phyloP scores from a whole-genome alignment of 2,329 filamentous ascomycete genomes.

The Cercospora sp. region DNA sequence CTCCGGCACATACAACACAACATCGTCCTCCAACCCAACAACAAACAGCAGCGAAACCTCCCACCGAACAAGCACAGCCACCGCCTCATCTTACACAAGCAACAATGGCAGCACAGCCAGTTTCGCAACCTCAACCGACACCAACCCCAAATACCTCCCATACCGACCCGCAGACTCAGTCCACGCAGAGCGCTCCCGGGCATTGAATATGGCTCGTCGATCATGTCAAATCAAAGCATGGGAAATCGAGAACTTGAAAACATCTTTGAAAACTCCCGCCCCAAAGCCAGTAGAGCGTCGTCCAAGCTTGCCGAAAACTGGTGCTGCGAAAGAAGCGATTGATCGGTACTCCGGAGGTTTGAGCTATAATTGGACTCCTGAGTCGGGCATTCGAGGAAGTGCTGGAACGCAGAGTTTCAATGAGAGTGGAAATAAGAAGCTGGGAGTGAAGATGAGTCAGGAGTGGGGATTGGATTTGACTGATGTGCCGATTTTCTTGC shows the following conservation, averaged over 20 bases:
- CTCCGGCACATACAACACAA: slow-evolving; percentile 30
- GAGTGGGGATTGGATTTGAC: slow-evolving; percentile 43
- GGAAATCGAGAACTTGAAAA: slow-evolving; percentile 10
- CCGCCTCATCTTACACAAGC: slow-evolving; percentile 2
- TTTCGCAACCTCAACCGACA: slow-evolving; percentile 14
- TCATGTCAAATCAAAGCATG: slow-evolving; percentile 17
- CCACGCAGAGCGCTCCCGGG: slow-evolving; percentile 32
- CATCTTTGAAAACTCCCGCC: neutral
- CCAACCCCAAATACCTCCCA: slow-evolving; percentile 24
- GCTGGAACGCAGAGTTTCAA: slow-evolving; percentile 38
- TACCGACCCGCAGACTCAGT: slow-evolving; percentile 30
- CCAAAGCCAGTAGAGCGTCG: neutral
- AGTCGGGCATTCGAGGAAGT: slow-evolving; percentile 39
- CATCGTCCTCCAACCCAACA: slow-evolving; percentile 22
- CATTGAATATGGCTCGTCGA: slow-evolving; percentile 25
- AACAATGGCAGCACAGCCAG: slow-evolving; percentile 19
- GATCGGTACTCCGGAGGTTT: slow-evolving; percentile 42
- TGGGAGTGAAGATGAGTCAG: slow-evolving; percentile 35
- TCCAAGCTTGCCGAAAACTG: slow-evolving; percentile 2
- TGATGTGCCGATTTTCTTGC: slow-evolving; percentile 44
- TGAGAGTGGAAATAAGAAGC: slow-evolving; percentile 35
- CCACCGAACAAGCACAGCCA: neutral
- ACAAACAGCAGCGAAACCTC: slow-evolving; percentile 22
- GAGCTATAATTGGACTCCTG: slow-evolving; percentile 40
- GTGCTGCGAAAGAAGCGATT: slow-evolving; percentile 12